Evolutionary conservation across 2,329 filamentous ascomycete species (phyloP).

Genomic region (Onygenales sp.): DNA sequence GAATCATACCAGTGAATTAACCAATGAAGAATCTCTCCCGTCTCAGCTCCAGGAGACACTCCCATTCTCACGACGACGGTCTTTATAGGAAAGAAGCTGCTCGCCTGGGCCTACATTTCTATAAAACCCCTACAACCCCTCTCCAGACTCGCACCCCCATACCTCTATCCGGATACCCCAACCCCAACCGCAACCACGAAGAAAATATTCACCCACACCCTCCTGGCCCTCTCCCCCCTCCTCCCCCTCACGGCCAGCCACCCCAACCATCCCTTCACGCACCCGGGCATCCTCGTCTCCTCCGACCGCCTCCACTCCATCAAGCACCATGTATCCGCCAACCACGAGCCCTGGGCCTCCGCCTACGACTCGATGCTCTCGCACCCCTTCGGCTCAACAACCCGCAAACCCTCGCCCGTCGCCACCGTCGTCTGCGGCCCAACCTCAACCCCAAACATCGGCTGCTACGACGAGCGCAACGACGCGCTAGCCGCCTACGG

Average conservation of each 20-base stretch:
- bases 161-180: too few relatives aligned
- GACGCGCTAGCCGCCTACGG: conserved; percentile 21
- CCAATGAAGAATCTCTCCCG: too few relatives aligned
- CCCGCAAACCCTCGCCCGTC: conserved; percentile 5
- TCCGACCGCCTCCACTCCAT: neutral
- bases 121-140: too few relatives aligned
- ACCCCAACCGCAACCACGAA: too few relatives aligned
- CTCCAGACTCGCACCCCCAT: too few relatives aligned
- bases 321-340: neutral
- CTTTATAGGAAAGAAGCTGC: too few relatives aligned
- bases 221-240: too few relatives aligned
- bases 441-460: conserved; percentile 17
- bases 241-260: neutral
- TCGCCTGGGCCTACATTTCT: too few relatives aligned
- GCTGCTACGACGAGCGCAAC: conserved; percentile 18
- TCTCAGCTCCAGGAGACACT: too few relatives aligned
- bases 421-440: conserved; percentile 19
- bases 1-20: too few relatives aligned
- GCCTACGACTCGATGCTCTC: neutral
- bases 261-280: neutral
- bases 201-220: too few relatives aligned
- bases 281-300: neutral
- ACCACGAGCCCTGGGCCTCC: neutral
- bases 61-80: too few relatives aligned
- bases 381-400: neutral